Evolutionary conservation across 805 yeast species (phyloP).

Genomic region (Candida ulmi): DNA sequence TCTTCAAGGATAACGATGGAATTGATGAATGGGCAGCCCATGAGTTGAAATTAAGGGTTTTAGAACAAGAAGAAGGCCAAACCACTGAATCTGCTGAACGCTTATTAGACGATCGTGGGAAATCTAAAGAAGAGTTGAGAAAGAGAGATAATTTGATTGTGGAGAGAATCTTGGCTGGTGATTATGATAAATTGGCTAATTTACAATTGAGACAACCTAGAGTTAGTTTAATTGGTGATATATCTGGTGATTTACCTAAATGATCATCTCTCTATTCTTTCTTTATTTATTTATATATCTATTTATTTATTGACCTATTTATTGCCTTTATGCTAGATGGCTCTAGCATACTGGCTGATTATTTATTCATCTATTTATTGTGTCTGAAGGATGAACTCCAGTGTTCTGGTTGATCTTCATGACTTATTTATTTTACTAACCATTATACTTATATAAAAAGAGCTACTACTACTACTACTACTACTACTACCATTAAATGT

Average conservation of each 20-base stretch:
- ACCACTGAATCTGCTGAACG: conserved; percentile 46
- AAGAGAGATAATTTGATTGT: conserved; percentile 73
- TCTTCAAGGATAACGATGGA: conserved; percentile 46
- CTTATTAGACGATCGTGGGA: conserved; percentile 30
- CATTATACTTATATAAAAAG: too few species aligned
- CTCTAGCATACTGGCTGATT: background rate
- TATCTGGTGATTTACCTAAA: conserved; percentile 3
- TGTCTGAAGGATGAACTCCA: background rate
- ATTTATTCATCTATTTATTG: background rate
- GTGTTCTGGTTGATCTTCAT: background rate
- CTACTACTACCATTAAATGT: too few species aligned
- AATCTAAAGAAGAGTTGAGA: conserved; percentile 48
- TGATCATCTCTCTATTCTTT: conserved; percentile 7
- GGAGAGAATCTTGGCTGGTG: conserved; percentile 78
- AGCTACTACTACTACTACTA: too few species aligned
- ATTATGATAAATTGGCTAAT: conserved; percentile 66
- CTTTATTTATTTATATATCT: background rate
- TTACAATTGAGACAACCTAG: conserved; percentile 39
- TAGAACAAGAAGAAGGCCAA: conserved; percentile 46
- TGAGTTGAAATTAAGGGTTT: conserved; percentile 72
- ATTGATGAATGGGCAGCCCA: conserved; percentile 76
- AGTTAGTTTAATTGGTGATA: conserved; percentile 7
- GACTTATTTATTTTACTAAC: too few species aligned
- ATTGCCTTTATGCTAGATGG: background rate
- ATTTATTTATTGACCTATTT: background rate